Conservation (phyloP, 2,329 filamentous ascomycete genomes). For the Aspergillus sp. region DNA sequence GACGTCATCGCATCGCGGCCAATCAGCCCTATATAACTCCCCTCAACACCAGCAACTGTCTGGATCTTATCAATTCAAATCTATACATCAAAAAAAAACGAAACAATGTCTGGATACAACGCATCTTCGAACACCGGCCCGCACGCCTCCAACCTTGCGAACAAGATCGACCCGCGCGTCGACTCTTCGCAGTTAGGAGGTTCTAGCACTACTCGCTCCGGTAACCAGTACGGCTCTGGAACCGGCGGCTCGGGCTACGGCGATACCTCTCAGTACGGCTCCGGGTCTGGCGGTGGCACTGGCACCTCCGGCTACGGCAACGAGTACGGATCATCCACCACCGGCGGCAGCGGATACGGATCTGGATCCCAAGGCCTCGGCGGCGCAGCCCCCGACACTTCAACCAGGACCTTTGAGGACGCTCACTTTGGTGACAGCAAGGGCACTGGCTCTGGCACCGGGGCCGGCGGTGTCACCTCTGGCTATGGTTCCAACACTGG, state of each 20-base stretch:
- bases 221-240: background rate
- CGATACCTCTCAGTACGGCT: background rate
- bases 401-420: background rate
- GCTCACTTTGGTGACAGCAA: background rate
- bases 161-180: conserved; percentile 1
- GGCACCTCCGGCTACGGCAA: background rate
- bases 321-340: too few relatives aligned
- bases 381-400: background rate
- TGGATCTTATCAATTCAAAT: background rate
- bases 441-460: background rate
- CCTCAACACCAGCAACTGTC: background rate
- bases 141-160: background rate
- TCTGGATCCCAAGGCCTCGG: too few relatives aligned
- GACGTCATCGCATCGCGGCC: background rate
- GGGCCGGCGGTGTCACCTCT: background rate
- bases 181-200: background rate
- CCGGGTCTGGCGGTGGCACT: background rate
- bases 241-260: too few relatives aligned
- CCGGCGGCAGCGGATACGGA: too few relatives aligned
- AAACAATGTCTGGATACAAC: background rate
- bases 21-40: background rate
- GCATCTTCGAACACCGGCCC: background rate
- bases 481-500: too few relatives aligned
- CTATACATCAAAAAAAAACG: background rate
- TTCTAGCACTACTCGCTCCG: background rate